Conservation (phyloP, 1,139 yeast genomes). For the Geotrichum klebahnii region DNA sequence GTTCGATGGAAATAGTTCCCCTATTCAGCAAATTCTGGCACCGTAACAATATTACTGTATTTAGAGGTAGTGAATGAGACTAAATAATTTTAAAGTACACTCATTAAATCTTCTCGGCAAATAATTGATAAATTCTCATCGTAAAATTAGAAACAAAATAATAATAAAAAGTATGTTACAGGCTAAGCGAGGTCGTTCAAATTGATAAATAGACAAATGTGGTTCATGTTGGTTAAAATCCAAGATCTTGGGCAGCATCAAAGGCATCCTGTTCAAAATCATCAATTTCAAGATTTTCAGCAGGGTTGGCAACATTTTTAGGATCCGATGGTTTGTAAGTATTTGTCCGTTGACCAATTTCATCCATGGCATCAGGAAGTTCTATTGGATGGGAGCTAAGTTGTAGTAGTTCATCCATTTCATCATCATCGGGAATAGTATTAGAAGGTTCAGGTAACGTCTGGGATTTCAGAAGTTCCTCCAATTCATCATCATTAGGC, state of each 20-base stretch:
- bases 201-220: no score
- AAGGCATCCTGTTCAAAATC: conserved; percentile 19
- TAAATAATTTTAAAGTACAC: no score
- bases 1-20: no score
- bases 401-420: conserved; percentile 7
- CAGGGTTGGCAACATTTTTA: not conserved
- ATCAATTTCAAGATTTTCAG: conserved; percentile 2
- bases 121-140: no score
- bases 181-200: no score
- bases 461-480: not conserved
- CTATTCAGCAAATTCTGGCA: no score
- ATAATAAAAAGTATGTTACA: no score
- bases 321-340: not conserved
- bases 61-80: no score
- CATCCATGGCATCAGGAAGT: not conserved
- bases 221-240: no score
- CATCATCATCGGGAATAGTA: conserved; percentile 8
- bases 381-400: not conserved
- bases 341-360: not conserved
- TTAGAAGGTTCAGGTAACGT: not conserved
- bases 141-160: no score
- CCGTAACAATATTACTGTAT: no score
- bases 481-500: conserved; percentile 10
- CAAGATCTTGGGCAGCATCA: conserved; percentile 19
- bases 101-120: no score